Evolutionary conservation across 1,139 yeast species (phyloP).

Genomic region (Pneumocystis jirovecii): DNA sequence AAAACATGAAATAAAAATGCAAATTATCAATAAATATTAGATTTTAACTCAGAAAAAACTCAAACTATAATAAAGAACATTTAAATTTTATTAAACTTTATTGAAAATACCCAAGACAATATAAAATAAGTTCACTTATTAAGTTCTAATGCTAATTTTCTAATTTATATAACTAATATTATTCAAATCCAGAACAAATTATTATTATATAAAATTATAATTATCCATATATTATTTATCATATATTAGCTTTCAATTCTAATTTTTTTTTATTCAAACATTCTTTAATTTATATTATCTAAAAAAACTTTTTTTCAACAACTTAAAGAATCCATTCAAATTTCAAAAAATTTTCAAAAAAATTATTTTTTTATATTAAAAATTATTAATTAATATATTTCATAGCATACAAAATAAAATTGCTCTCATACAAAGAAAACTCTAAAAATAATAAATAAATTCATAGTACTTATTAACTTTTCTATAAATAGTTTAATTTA

Average conservation of each 20-base stretch:
- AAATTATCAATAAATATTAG: neutral
- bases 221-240: constrained; percentile 36
- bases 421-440: constrained; percentile 67
- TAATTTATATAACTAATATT: constrained; percentile 11
- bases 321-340: constrained; percentile 23
- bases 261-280: constrained; percentile 19
- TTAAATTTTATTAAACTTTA: neutral
- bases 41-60: neutral
- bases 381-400: constrained; percentile 55
- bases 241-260: constrained; percentile 56
- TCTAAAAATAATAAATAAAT: constrained; percentile 66
- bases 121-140: neutral
- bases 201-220: constrained; percentile 16
- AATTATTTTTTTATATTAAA: constrained; percentile 58
- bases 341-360: constrained; percentile 45
- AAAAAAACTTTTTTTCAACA: constrained; percentile 29
- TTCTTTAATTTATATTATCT: constrained; percentile 9
- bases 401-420: constrained; percentile 60
- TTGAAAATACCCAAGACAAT: neutral
- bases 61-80: neutral
- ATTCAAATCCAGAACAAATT: constrained; percentile 5
- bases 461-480: constrained; percentile 78
- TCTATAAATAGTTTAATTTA: constrained; percentile 24
- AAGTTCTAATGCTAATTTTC: constrained; percentile 12
- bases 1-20: neutral